Evolutionary conservation across 1,284 basidiomycete species (phyloP).

Genomic region (Polyporus tsugae): DNA sequence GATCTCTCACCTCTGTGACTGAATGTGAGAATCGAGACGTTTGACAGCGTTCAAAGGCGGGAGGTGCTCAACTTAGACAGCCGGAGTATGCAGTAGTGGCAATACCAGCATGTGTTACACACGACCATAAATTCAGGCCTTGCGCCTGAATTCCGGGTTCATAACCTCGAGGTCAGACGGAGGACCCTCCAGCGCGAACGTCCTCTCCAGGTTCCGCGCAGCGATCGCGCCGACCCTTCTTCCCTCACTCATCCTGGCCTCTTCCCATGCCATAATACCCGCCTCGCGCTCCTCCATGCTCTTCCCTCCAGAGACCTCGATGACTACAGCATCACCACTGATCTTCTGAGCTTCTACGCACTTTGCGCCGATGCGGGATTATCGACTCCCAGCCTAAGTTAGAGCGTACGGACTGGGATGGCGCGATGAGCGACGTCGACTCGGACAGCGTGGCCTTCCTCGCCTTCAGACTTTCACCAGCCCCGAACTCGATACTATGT

Average conservation of each 20-base stretch:
- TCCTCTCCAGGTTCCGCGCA: neutral
- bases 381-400: too few relatives aligned
- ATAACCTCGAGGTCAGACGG: neutral
- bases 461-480: neutral
- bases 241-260: conserved; percentile 1
- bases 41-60: too few relatives aligned
- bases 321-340: too few relatives aligned
- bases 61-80: too few relatives aligned
- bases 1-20: neutral
- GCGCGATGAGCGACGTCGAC: neutral
- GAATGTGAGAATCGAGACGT: too few relatives aligned
- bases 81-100: too few relatives aligned
- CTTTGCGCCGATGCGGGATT: too few relatives aligned
- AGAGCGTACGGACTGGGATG: too few relatives aligned
- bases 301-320: conserved; percentile 6
- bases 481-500: neutral
- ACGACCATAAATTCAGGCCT: neutral
- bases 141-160: neutral
- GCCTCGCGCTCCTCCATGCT: conserved; percentile 16
- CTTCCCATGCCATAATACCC: conserved; percentile 14
- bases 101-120: too few relatives aligned
- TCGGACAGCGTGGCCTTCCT: neutral
- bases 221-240: neutral
- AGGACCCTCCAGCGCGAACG: neutral
- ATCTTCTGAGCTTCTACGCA: too few relatives aligned